Conservation (phyloP, 179 eudicot species). For the Camellia oleifera region DNA sequence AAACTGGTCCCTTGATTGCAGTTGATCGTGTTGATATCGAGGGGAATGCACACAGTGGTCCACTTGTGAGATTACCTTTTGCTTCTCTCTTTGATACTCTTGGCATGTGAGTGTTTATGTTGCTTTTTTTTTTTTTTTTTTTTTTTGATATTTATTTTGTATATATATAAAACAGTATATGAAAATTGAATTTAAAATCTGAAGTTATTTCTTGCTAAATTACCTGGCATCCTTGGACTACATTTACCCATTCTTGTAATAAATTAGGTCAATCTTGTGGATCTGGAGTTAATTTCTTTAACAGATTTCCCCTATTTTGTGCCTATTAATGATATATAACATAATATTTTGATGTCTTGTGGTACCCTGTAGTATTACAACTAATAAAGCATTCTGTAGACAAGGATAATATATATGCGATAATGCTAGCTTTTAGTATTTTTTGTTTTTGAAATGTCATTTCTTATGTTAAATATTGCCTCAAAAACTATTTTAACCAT, state of each 20-base stretch:
- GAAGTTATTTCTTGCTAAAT: neutral
- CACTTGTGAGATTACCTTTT: slow-evolving; percentile 79
- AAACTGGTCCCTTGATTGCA: slow-evolving; percentile 41
- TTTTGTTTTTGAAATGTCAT: neutral
- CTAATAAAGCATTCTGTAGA: neutral
- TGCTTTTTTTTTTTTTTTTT: neutral
- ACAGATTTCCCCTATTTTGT: neutral
- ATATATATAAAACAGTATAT: neutral
- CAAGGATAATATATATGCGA: neutral
- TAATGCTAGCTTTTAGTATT: no score
- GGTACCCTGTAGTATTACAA: neutral
- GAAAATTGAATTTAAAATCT: neutral
- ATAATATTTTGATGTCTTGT: neutral
- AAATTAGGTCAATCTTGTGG: neutral
- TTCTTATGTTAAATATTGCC: neutral
- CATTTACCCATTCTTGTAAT: neutral
- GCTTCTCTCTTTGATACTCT: slow-evolving; percentile 89
- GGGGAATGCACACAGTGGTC: slow-evolving; percentile 66
- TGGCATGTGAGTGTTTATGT: slow-evolving; percentile 69
- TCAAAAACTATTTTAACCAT: neutral
- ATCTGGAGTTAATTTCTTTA: neutral
- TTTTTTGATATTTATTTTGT: no score
- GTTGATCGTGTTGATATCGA: slow-evolving; percentile 79
- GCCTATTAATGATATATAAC: neutral
- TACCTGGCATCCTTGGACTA: slow-evolving; percentile 1